Conservation (phyloP, 2,329 filamentous ascomycete genomes). For the Thelonectria olida region DNA sequence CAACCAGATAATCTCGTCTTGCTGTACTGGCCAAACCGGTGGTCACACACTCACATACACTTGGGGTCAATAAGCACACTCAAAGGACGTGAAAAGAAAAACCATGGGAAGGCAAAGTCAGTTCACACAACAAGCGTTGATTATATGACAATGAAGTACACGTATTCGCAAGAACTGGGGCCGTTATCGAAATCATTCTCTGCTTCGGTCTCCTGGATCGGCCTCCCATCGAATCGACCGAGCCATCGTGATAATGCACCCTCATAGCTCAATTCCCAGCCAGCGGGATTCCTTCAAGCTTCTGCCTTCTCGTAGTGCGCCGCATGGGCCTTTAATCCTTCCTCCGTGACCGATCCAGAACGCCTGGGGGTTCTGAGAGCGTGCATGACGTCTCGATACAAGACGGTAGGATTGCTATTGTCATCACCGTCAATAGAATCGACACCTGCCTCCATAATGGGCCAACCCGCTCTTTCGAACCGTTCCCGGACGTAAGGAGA, state of each 20-base stretch:
- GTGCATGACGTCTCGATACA: slow-evolving; percentile 29
- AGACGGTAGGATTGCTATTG: slow-evolving; percentile 4
- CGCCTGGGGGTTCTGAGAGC: slow-evolving; percentile 32
- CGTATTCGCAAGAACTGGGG: no score
- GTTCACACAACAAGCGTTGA: no score
- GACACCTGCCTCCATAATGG: slow-evolving; percentile 20
- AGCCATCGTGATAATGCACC: background rate
- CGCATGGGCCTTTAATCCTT: slow-evolving; percentile 20
- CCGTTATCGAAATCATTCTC: background rate
- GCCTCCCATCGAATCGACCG: background rate
- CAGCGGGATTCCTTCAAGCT: background rate
- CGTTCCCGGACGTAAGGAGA: slow-evolving; percentile 51
- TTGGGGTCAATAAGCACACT: no score
- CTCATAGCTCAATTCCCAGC: background rate
- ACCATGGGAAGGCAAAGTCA: no score
- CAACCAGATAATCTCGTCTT: no score
- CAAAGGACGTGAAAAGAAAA: no score
- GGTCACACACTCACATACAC: no score
- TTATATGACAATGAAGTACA: no score
- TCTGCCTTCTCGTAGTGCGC: slow-evolving; percentile 32
- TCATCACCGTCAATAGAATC: slow-evolving; percentile 14
- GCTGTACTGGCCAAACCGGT: no score
- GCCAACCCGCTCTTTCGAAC: slow-evolving; percentile 51
- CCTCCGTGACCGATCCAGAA: slow-evolving; percentile 19
- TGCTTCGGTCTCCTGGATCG: background rate